Base-by-base conservation (phyloP, 2,329 filamentous ascomycete species). In the Aspergillus melleus region DNA sequence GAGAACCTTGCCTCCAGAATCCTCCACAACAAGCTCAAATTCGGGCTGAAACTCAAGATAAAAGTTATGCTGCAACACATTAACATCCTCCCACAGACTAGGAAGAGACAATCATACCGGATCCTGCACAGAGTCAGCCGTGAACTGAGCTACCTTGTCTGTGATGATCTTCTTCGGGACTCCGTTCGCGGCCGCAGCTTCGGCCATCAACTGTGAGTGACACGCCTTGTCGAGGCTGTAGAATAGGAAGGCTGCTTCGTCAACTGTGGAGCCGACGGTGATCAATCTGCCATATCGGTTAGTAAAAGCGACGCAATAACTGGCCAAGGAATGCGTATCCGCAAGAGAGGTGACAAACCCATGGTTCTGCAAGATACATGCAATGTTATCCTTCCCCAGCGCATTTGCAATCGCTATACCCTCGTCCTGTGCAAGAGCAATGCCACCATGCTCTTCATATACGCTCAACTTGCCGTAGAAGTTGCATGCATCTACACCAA, bases 221-320 rank as follows among this genome's bases (percentile, higher is more conserved):
- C 76, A 78, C 49, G 76, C 74, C 52, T 77, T 69, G 39, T 79
- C 77, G n/a, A 79, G 67, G 58, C 75, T 77, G 36, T 70, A 71
- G 59, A 74, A 76, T 52, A 76, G 69, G 52, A 74, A 75, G 1
- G 74, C 74, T 1, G 74, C 74, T 57, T 80, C 62, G 70, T 79
- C 76, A 29, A 79, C 75, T 1, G 76, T 78, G 42, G 66, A 68
- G 20, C 76, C 76, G 10, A 76, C 74, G 6, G 76, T 79, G 49
- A 79, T 61, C 42, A 79, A 68, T 26, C 76, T 76, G 61, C 1
- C 60, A 3, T 42, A 8, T 42, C 16, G 2, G 14, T 42, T 42
- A 42, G 36, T n/a, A n/a, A n/a, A 5, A 6, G 11, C 32, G 11
- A 36, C 11, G 11, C 32, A 36, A 36, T 16, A 16, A 16, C 12